Base-by-base conservation (phyloP, 345 rosid species). In the Eucalyptus curtisii region DNA sequence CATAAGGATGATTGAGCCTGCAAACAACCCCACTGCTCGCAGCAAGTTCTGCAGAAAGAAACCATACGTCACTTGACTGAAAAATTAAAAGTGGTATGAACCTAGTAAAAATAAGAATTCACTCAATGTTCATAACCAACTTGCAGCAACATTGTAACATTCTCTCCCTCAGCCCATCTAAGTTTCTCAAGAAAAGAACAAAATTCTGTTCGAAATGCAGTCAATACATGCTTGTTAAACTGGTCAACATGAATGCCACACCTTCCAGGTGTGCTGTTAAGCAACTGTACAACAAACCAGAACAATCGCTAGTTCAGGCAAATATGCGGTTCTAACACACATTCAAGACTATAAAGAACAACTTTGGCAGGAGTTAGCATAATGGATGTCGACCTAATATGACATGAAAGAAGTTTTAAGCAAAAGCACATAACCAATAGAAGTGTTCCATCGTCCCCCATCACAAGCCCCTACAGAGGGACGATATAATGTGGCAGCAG, bases 1-100 rank as follows among this genome's bases (percentile, higher is more conserved):
- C 99, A 97, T 95, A 50, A 97, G 90, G 88, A 95, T 89, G 88
- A 97, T 91, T 30, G 98, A 95, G 91, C 96, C 97, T 15, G 92
- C 96, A 92, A 97, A 97, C 66, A 95, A 7, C 24, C 97, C 98
- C 71, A 90, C 90, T 57, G 98, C 97, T 57, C 94, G 92, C 86
- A 94, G 79, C 93, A 97, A 92, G 92, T 95, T 97, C 99, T 97
- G 93, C 93, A 92, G 57, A 53, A 37, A 88, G 48, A 44, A 86
- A 50, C 61, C 61, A 2, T 76, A 52, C 7, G 3, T 76, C 47
- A 76, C 8, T 76, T 76, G 82, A 37, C 82, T 10, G 82, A 76
- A 76, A 76, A 20, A 3, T 20, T 3, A 76, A 20, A 76, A 20
- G 84, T 20, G 30, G 84, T 40, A 20, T 1, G 30, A 76, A 40